phyloP scores from a whole-genome alignment of 257 asterid genomes.

The Lithospermum erythrorhizon region DNA sequence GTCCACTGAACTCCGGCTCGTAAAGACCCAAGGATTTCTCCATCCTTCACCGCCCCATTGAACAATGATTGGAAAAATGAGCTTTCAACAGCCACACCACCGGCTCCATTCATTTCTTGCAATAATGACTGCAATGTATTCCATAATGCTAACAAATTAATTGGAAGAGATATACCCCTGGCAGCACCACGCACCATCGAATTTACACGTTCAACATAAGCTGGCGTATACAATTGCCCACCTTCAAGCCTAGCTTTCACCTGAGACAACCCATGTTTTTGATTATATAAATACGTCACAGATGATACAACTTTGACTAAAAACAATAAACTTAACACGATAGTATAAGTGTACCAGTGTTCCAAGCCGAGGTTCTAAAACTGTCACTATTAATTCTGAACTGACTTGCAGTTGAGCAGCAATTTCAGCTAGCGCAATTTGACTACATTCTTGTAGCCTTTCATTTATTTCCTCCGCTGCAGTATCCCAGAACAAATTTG shows the following conservation, averaged over 20 bases:
- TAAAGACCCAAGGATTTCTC: slow-evolving; percentile 81
- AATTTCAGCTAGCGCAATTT: slow-evolving; percentile 86
- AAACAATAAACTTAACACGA: not conserved
- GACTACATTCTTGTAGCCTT: slow-evolving; percentile 93
- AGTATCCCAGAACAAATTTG: slow-evolving; percentile 75
- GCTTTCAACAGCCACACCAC: slow-evolving; percentile 74
- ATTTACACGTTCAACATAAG: slow-evolving; percentile 80
- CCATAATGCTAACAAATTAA: slow-evolving; percentile 74
- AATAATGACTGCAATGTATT: slow-evolving; percentile 67
- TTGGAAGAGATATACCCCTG: slow-evolving; percentile 83
- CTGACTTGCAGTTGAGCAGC: slow-evolving; percentile 92
- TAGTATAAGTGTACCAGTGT: slow-evolving; percentile 41
- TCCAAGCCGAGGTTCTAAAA: slow-evolving; percentile 83
- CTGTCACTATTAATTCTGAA: slow-evolving; percentile 64
- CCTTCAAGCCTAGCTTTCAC: slow-evolving; percentile 98
- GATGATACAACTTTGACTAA: not conserved
- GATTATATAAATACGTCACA: no score
- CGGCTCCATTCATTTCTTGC: slow-evolving; percentile 79
- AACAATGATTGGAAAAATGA: slow-evolving; percentile 94
- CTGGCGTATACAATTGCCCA: slow-evolving; percentile 96
- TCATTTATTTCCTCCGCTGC: slow-evolving; percentile 91
- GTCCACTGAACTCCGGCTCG: slow-evolving; percentile 99
- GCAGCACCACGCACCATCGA: slow-evolving; percentile 99
- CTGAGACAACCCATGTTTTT: slow-evolving; percentile 27
- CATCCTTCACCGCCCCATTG: slow-evolving; percentile 77